phyloP scores from a whole-genome alignment of 768 basidiomycete genomes.

The Auriscalpium microsporum region DNA sequence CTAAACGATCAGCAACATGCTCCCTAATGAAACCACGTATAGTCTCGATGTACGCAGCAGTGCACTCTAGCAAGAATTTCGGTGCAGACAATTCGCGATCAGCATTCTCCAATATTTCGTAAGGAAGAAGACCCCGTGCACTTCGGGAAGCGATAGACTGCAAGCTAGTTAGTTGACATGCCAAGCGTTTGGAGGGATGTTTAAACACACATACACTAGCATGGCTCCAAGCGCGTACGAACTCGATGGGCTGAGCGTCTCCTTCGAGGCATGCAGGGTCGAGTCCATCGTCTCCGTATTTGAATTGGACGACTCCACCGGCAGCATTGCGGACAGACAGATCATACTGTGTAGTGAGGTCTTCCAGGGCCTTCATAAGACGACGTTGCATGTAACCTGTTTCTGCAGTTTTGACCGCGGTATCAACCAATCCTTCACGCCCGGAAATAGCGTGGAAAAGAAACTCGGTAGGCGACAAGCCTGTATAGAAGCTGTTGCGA shows the following conservation, averaged over 20 bases:
- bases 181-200: no score
- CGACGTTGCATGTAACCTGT: constrained; percentile 99
- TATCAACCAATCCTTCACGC: constrained; percentile 97
- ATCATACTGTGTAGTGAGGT: constrained; percentile 94
- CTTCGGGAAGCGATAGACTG: constrained; percentile 57
- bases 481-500: constrained; percentile 92
- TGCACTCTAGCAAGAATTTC: constrained; percentile 63
- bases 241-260: constrained; percentile 89
- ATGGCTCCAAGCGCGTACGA: constrained; percentile 80
- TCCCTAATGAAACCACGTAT: constrained; percentile 65
- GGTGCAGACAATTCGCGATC: constrained; percentile 49
- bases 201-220: constrained; percentile 57
- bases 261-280: constrained; percentile 96
- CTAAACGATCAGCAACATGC: constrained; percentile 58
- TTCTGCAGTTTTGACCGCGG: constrained; percentile 98
- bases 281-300: constrained; percentile 93
- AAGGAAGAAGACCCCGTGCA: constrained; percentile 71
- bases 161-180: background rate
- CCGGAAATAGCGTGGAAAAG: constrained; percentile 98
- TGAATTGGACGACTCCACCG: constrained; percentile 94
- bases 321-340: constrained; percentile 89
- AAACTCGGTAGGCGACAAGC: constrained; percentile 90
- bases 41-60: constrained; percentile 57
- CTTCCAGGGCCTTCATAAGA: constrained; percentile 97
- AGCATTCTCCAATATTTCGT: constrained; percentile 71